phyloP scores from a whole-genome alignment of 768 basidiomycete species.

The Tylopilus plumbeoviolaceoides region DNA sequence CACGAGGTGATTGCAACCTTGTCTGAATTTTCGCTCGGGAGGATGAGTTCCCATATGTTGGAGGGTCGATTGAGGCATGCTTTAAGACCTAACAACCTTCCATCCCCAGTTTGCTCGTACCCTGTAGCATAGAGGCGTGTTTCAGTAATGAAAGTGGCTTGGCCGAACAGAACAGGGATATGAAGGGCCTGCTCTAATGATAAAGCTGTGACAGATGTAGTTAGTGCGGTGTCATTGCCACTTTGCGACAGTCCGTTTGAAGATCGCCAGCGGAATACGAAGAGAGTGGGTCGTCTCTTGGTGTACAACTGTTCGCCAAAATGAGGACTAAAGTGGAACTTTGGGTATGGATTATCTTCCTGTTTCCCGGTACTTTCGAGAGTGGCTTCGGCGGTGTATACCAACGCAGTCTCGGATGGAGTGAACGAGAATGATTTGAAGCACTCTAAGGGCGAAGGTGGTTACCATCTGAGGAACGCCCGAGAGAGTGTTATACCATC shows the following conservation, averaged over 20 bases:
- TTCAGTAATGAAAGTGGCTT: slow-evolving; percentile 47
- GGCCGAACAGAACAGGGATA: slow-evolving; percentile 44
- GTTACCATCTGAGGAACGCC: neutral
- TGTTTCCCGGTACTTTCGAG: slow-evolving; percentile 15
- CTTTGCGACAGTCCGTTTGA: neutral
- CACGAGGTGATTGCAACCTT: slow-evolving; percentile 12
- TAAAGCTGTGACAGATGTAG: slow-evolving; percentile 12
- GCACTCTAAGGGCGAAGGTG: slow-evolving; percentile 37
- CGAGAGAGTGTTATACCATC: slow-evolving; percentile 42
- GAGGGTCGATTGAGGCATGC: slow-evolving; percentile 57
- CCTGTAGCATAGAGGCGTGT: slow-evolving; percentile 53
- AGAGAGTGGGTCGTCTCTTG: slow-evolving; percentile 50
- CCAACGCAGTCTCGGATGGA: slow-evolving; percentile 44
- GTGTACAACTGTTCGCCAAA: slow-evolving; percentile 62
- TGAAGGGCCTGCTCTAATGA: slow-evolving; percentile 6
- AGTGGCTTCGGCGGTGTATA: slow-evolving; percentile 62
- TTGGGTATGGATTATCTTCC: slow-evolving; percentile 28
- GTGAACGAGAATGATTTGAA: slow-evolving; percentile 52
- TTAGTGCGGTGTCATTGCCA: slow-evolving; percentile 3
- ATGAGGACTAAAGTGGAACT: slow-evolving; percentile 53
- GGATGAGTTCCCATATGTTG: slow-evolving; percentile 50
- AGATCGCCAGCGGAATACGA: slow-evolving; percentile 48
- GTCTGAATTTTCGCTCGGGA: slow-evolving; percentile 16
- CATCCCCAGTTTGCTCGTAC: slow-evolving; percentile 55
- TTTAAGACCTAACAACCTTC: slow-evolving; percentile 54